Conservation (phyloP, 2,329 filamentous ascomycete genomes). For the Fusarium brachygibbosum region DNA sequence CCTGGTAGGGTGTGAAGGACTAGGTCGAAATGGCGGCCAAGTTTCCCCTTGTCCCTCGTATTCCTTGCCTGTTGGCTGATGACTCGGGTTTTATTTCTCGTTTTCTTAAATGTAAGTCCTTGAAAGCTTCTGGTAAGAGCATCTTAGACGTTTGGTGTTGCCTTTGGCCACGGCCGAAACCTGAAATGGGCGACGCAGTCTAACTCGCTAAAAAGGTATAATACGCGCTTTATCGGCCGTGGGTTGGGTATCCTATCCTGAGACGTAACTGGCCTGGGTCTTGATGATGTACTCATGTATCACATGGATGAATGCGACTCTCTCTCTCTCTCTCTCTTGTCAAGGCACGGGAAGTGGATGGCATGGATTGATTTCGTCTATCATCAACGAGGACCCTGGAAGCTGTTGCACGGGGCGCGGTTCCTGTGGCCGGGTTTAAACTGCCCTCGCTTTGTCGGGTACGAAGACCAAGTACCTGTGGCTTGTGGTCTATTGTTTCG, state of each 20-base stretch:
- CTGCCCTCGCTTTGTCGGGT: conserved; percentile 8
- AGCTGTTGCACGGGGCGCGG: conserved; percentile 30
- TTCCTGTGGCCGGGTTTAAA: conserved; percentile 41
- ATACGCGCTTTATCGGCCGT: conserved; percentile 2
- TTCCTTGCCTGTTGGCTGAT: conserved; percentile 27
- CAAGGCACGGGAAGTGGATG: conserved; percentile 47
- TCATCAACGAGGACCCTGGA: background rate
- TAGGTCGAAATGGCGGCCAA: conserved; percentile 20
- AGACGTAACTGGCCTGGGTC: background rate
- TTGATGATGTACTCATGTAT: conserved; percentile 19
- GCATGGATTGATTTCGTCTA: conserved; percentile 39
- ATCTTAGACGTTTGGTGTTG: background rate
- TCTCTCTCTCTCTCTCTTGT: conserved; percentile 30
- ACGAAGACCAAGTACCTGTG: conserved; percentile 19
- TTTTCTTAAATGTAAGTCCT: conserved; percentile 29
- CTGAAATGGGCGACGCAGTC: background rate
- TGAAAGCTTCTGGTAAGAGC: conserved; percentile 13
- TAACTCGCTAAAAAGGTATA: conserved; percentile 3
- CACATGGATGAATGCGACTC: conserved; percentile 26
- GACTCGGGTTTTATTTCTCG: conserved; percentile 27
- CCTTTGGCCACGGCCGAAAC: background rate
- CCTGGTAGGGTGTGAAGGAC: conserved; percentile 23
- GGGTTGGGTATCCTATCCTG: conserved; percentile 4
- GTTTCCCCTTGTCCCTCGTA: conserved; percentile 37
- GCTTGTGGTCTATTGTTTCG: conserved; percentile 45